Conservation (phyloP, 805 yeast species). For the Candida odintsovae region DNA sequence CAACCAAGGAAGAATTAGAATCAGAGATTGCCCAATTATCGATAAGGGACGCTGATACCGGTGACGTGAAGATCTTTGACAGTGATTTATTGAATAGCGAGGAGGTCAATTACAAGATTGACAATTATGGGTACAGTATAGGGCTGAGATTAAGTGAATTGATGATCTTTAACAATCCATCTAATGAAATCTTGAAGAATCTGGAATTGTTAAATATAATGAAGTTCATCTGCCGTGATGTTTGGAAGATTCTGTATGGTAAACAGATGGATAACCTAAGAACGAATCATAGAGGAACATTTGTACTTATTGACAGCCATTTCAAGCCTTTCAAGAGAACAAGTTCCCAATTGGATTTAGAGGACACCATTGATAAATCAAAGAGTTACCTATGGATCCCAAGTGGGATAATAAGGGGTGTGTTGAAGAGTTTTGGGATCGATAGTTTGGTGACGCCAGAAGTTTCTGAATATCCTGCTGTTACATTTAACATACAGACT, state of each 20-base stretch:
- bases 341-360: slow-evolving; percentile 37
- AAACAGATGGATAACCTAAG: slow-evolving; percentile 90
- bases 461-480: slow-evolving; percentile 53
- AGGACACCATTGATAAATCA: slow-evolving; percentile 40
- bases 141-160: slow-evolving; percentile 56
- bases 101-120: slow-evolving; percentile 55
- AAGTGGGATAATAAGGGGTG: slow-evolving; percentile 71
- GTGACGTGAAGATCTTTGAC: slow-evolving; percentile 37
- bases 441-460: slow-evolving; percentile 64
- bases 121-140: slow-evolving; percentile 62
- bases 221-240: slow-evolving; percentile 89
- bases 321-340: slow-evolving; percentile 51
- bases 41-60: slow-evolving; percentile 26
- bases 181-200: slow-evolving; percentile 38
- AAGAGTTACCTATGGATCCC: slow-evolving; percentile 61
- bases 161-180: slow-evolving; percentile 39
- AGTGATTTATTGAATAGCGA: slow-evolving; percentile 33
- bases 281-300: slow-evolving; percentile 86
- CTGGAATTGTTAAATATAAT: slow-evolving; percentile 74
- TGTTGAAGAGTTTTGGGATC: slow-evolving; percentile 62
- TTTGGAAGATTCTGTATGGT: slow-evolving; percentile 75
- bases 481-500: slow-evolving; percentile 70
- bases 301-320: slow-evolving; percentile 66
- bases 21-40: slow-evolving; percentile 8
- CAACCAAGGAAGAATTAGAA: slow-evolving; percentile 9